Percentiles rank a stretch among this genome's conserved stretches.
These are phyloP conservation scores for Bryum argenteum DNA, from an alignment of 225 moss, liverwort and hornwort genomes.

Conservation along the genomic window DNA sequence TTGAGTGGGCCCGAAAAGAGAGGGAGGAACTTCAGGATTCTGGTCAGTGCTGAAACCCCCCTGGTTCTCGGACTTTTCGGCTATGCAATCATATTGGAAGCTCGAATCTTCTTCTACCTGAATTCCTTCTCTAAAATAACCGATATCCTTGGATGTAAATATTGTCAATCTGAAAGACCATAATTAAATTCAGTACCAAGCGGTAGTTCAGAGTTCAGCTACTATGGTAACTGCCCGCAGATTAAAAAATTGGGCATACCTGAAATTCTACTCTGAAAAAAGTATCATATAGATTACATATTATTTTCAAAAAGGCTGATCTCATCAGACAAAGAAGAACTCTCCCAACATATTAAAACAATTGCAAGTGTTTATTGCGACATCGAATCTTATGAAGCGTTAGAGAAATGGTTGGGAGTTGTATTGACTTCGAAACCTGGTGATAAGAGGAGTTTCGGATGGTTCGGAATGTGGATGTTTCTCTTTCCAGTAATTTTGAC, in stretches of 20 bases:
- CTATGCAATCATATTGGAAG: not conserved
- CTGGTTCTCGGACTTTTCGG: not conserved
- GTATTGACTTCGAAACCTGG: no score
- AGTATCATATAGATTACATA: not conserved
- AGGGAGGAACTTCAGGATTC: conserved; percentile 56
- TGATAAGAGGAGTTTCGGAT: no score
- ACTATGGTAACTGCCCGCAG: not conserved
- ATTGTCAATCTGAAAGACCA: not conserved
- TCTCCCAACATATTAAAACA: not conserved
- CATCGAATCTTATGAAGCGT: no score
- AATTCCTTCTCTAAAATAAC: not conserved
- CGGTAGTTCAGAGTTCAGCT: not conserved
- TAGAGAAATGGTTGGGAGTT: not conserved
- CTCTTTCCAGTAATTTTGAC: no score
- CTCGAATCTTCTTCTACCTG: not conserved
- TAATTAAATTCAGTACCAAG: not conserved
- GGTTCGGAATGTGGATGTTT: no score
- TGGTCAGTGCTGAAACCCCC: conserved; percentile 35
- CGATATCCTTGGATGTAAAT: not conserved
- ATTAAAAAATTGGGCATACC: not conserved
- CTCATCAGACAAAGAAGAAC: not conserved
- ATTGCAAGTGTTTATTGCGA: no score
- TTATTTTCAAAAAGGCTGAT: not conserved
- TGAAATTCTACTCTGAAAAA: not conserved
- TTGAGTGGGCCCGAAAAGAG: conserved; percentile 62